A percentile compares a stretch with the other conserved stretches of the same genome.
Conservation (phyloP, 805 yeast genomes). For the Hanseniaspora meyeri region DNA sequence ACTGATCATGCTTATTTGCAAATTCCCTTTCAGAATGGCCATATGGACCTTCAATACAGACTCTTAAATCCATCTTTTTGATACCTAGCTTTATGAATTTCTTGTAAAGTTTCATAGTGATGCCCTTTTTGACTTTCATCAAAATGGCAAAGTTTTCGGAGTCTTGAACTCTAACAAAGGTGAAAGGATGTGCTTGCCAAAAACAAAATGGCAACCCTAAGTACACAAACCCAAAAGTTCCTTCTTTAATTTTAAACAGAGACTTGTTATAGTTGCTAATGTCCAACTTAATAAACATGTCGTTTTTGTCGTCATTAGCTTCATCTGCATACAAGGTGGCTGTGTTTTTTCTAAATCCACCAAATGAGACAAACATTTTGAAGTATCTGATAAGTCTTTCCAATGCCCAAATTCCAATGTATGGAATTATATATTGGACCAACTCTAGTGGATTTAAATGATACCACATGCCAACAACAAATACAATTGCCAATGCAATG, state of each 20-base stretch:
- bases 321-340: neutral
- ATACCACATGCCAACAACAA: constrained; percentile 34
- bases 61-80: neutral
- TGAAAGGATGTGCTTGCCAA: constrained; percentile 15
- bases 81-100: neutral
- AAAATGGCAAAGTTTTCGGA: neutral
- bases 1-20: neutral
- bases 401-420: constrained; percentile 53
- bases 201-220: neutral
- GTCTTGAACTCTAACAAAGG: neutral
- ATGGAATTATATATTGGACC: constrained; percentile 38
- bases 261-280: constrained; percentile 9
- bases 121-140: constrained; percentile 11
- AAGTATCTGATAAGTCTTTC: constrained; percentile 48
- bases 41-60: constrained; percentile 14
- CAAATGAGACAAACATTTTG: constrained; percentile 28
- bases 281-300: constrained; percentile 1
- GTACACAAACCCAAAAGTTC: constrained; percentile 11
- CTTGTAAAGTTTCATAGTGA: constrained; percentile 4
- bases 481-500: constrained; percentile 32
- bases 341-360: constrained; percentile 11
- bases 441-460: constrained; percentile 35
- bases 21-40: neutral
- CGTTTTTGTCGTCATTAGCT: neutral
- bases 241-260: constrained; percentile 5